Base-by-base conservation (phyloP, 345 rosid genomes). In the Citrus maxima region DNA sequence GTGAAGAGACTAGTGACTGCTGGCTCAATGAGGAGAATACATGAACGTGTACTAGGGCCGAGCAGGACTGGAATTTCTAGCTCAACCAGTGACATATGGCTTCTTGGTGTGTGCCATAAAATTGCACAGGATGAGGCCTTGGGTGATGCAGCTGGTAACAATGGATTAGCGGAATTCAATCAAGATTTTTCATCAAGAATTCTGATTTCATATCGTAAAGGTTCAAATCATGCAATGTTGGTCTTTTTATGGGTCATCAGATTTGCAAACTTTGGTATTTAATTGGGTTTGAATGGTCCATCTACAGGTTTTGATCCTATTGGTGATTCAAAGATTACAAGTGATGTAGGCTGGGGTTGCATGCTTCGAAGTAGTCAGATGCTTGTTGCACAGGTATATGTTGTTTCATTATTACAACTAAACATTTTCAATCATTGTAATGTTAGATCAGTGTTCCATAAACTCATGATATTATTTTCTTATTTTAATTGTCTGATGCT, bases 321-420 rank as follows among this genome's bases (percentile, higher is more conserved):
- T 78, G 93, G 83, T 74, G 90, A 87, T 80, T 85, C 97, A 55
- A 87, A 87, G 63, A 80, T 85, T 70, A 89, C 92, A 3, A 94
- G 90, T 81, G 99, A 96, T 83, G 95, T 82, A 14, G 80, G 84
- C 73, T 96, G 99, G 99, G 98, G 99, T 76, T 96, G 99, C 90
- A 96, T 96, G 99, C 86, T 94, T 65, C 89, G 99, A 70, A 94
- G 99, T 84, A 88, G 99, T 85, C 99, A 96, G 87, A 96, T 96
- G 99, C 95, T 96, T 68, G 82, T 92, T 60, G 97, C 97, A 78
- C 99, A 96, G 96, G 97, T 88, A 69, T 69, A 68, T 75, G 54
- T 38, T 58, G 4, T 74, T 79, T 72, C 51, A 34, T 49, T 18
- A 28, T 30, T 77, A 24, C 56, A 22, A 27, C 13, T 18, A 49